These are phyloP conservation scores for Strobilomyces echinocephalus DNA, from an alignment of 768 basidiomycete genomes.

Conservation along the genomic window DNA sequence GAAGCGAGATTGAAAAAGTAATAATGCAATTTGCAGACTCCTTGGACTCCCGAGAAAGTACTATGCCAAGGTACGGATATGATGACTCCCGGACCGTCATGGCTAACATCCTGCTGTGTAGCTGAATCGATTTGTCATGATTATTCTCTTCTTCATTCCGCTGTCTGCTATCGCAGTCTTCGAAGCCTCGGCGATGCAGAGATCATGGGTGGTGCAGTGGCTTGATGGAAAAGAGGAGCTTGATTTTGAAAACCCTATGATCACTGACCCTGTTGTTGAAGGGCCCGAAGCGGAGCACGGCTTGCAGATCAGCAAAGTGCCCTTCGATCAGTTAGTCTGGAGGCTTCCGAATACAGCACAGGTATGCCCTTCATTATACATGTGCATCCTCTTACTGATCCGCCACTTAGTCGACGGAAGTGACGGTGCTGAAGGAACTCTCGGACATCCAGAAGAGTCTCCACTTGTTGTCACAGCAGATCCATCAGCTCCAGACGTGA, in stretches of 20 bases:
- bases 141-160: conserved; percentile 75
- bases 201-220: conserved; percentile 67
- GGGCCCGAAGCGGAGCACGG: conserved; percentile 50
- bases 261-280: conserved; percentile 58
- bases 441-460: conserved; percentile 45
- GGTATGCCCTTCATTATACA: conserved; percentile 39
- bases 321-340: conserved; percentile 66
- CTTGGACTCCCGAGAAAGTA: conserved; percentile 42
- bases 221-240: conserved; percentile 57
- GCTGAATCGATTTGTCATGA: conserved; percentile 80
- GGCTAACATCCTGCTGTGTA: conserved; percentile 23
- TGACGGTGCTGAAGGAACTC: conserved; percentile 62
- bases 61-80: conserved; percentile 53
- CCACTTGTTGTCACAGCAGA: conserved; percentile 33
- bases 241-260: conserved; percentile 47
- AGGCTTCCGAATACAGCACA: conserved; percentile 68
- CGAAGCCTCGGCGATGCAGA: conserved; percentile 56
- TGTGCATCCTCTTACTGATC: conserved; percentile 2
- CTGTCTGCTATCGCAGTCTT: conserved; percentile 67
- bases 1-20: neutral
- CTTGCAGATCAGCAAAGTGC: conserved; percentile 62
- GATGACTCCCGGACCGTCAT: neutral
- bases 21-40: conserved; percentile 30
- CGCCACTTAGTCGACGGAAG: conserved; percentile 63
- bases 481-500: conserved; percentile 27